phyloP scores from a whole-genome alignment of 768 basidiomycete species.

The Serendipita sp. region DNA sequence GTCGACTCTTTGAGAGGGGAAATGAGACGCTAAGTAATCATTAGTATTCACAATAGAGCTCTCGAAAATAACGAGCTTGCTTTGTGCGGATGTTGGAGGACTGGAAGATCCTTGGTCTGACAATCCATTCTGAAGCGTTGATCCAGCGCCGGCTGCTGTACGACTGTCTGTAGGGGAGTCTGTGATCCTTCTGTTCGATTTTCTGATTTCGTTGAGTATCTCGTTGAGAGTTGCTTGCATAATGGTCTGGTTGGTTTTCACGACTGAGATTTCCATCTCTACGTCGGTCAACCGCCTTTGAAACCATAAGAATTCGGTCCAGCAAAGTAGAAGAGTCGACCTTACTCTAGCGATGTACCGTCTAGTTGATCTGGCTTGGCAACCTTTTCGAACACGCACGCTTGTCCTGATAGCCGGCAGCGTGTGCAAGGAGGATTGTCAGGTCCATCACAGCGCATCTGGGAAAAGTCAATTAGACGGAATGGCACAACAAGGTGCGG shows the following conservation, averaged over 20 bases:
- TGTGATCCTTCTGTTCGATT: conserved; percentile 1
- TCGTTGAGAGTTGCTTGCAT: conserved; percentile 12
- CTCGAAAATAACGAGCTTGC: neutral
- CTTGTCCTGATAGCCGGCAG: conserved; percentile 11
- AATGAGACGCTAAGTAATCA: neutral
- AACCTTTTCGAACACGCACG: conserved; percentile 13
- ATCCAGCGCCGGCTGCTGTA: neutral
- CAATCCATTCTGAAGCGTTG: neutral
- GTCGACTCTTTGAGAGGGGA: neutral
- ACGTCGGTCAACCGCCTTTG: conserved; percentile 12
- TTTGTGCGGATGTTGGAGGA: neutral
- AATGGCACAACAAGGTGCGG: neutral
- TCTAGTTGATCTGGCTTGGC: conserved; percentile 11
- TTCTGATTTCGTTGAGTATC: conserved; percentile 12
- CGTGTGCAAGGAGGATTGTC: conserved; percentile 13
- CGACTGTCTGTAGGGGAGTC: neutral
- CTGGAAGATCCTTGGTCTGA: neutral
- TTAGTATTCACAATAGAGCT: neutral
- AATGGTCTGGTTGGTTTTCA: conserved; percentile 5
- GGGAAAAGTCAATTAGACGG: conserved; percentile 4
- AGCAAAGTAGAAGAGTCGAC: neutral
- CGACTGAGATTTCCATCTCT: conserved; percentile 5
- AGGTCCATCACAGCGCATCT: conserved; percentile 10
- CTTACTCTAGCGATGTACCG: conserved; percentile 11
- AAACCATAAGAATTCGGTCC: neutral